Evolutionary conservation across 495 filamentous ascomycete species (phyloP).

Genomic region (Hypoxylon crocopeplum): DNA sequence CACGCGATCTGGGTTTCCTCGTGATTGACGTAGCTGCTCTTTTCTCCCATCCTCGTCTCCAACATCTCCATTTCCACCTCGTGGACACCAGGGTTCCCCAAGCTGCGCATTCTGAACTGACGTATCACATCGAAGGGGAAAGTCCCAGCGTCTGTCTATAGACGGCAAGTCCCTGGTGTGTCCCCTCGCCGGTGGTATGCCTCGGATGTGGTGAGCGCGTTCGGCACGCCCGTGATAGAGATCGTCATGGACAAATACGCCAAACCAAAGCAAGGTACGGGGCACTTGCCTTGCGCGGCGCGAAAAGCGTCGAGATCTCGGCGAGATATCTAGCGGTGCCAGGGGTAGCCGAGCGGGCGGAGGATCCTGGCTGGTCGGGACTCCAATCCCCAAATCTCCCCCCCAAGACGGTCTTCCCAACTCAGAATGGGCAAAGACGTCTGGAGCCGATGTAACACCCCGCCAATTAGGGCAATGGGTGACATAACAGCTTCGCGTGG

Average conservation of each 20-base stretch:
- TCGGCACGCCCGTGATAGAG: slow-evolving; percentile 29
- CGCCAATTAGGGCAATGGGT: slow-evolving; percentile 24
- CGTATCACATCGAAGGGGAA: slow-evolving; percentile 16
- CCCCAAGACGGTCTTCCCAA: not conserved
- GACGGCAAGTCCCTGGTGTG: not conserved
- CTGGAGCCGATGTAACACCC: slow-evolving; percentile 33
- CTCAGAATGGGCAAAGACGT: slow-evolving; percentile 12
- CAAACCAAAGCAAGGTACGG: slow-evolving; percentile 11
- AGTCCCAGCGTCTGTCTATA: not conserved
- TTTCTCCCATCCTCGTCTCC: slow-evolving; percentile 13
- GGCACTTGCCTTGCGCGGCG: slow-evolving; percentile 18
- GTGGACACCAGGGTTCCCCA: slow-evolving; percentile 20
- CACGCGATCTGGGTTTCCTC: slow-evolving; percentile 10
- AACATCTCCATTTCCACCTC: slow-evolving; percentile 11
- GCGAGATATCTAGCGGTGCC: slow-evolving; percentile 12
- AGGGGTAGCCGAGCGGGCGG: not conserved
- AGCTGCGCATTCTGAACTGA: not conserved
- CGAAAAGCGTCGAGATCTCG: slow-evolving; percentile 18
- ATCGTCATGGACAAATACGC: slow-evolving; percentile 8
- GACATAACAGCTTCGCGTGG: slow-evolving; percentile 28
- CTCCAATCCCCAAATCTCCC: slow-evolving; percentile 6
- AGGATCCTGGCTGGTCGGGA: not conserved
- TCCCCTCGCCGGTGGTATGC: slow-evolving; percentile 16
- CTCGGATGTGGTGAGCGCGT: slow-evolving; percentile 32
- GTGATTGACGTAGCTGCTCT: slow-evolving; percentile 16